Base-by-base conservation (phyloP, 495 filamentous ascomycete species). In the Neohortaea acidophila region DNA sequence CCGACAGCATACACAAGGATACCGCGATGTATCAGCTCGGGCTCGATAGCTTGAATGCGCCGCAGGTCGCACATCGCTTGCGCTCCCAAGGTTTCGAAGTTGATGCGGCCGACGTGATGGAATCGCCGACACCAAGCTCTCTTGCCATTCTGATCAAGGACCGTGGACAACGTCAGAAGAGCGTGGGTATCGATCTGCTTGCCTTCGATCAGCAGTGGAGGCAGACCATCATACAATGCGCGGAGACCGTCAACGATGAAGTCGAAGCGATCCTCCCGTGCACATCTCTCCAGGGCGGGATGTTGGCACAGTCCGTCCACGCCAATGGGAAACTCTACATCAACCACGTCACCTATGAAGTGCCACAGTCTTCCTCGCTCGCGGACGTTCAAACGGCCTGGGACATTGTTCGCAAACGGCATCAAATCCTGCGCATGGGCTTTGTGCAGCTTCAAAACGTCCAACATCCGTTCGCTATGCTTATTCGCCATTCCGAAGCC, bases 81-180 rank as follows among this genome's bases (percentile, higher is more conserved):
- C 41, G 59, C 25, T 45, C 41, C 19, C 25, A 38, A n/a, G 57
- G 53, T 3, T 55, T 60, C 9, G 39, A 58, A 3, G 57, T 83
- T 9, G 60, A 66, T 3, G 72, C 76, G 0, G 65, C 69, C 19
- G 79, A 89, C 48, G 70, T 92, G 21, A 64, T 92, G 9, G 69
- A 79, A 50, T 60, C 69, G 38, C 65, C 65, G 1, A 76, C 62
- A 0, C 69, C 69, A 40, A 39, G 53, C 2, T 54, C 59, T n/a
- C 55, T 77, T 33, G 62, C 59, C 13, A 26, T 12, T 13, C 7
- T 33, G 6, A 49, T 38, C 2, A 10, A 9, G n/a, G 2, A 14
- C 3, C 25, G 15, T 11, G n/a, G 6, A 4, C 8, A 33, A n/a
- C 15, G 28, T 11, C 10, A 25, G 4, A 32, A 24, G 21, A 14